These are phyloP conservation scores for Vachellia collinsii DNA, from an alignment of 306 rosid genomes.

Conservation along the genomic window DNA sequence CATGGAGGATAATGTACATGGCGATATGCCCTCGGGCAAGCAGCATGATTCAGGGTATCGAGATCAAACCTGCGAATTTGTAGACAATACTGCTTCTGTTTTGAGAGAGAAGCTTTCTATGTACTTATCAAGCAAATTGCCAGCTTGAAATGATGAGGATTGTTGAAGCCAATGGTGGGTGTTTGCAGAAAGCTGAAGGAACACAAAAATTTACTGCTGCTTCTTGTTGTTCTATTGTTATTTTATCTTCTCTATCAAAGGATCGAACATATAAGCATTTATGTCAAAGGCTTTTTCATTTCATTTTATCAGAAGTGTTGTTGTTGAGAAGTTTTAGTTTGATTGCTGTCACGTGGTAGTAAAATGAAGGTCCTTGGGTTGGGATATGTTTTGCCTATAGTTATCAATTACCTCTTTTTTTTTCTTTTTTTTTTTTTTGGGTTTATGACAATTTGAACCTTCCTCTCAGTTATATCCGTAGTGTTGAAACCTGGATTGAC, in stretches of 20 bases:
- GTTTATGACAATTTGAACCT: too few species aligned
- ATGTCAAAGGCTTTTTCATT: background rate
- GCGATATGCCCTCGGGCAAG: slow-evolving; percentile 50
- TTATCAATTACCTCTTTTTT: background rate
- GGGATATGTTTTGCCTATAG: background rate
- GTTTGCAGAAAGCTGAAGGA: slow-evolving; percentile 10
- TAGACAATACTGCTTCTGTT: slow-evolving; percentile 44
- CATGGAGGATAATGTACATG: slow-evolving; percentile 68
- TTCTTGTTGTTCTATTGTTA: background rate
- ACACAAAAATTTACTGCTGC: background rate
- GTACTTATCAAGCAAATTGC: slow-evolving; percentile 51
- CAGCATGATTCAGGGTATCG: slow-evolving; percentile 73
- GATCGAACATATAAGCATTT: background rate
- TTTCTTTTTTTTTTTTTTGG: too few species aligned
- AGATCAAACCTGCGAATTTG: slow-evolving; percentile 65
- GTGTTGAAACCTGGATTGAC: too few species aligned
- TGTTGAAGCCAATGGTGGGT: slow-evolving; percentile 16
- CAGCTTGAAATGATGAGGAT: slow-evolving; percentile 20
- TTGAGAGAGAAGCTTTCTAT: slow-evolving; percentile 69
- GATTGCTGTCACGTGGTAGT: background rate
- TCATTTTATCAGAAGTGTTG: background rate
- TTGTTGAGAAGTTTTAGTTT: background rate
- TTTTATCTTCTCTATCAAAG: background rate
- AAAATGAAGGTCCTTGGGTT: background rate
- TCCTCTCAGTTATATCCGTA: too few species aligned